A percentile compares a stretch with the other conserved stretches of the same genome.
These are phyloP conservation scores for Nemania sp. DNA, from an alignment of 2,329 filamentous ascomycete genomes.

Conservation along the genomic window DNA sequence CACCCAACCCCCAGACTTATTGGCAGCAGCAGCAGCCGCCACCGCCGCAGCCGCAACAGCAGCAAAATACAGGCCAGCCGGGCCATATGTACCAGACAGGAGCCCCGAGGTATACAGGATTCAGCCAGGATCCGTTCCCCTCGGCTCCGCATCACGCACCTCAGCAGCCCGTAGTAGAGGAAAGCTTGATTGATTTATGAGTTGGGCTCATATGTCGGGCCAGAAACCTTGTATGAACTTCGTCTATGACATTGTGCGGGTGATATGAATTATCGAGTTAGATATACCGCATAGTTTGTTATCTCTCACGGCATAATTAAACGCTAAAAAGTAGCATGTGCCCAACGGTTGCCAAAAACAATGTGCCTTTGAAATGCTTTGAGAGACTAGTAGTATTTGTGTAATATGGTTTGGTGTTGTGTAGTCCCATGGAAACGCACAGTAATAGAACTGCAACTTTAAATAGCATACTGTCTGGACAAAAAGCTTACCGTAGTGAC, in stretches of 20 bases:
- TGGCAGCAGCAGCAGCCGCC: slow-evolving; percentile 55
- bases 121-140: slow-evolving; percentile 66
- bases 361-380: too few species aligned
- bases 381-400: background rate
- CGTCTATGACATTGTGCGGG: background rate
- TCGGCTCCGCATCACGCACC: slow-evolving; percentile 66
- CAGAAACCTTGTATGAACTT: background rate
- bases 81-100: slow-evolving; percentile 43
- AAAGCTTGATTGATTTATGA: slow-evolving; percentile 78
- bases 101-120: slow-evolving; percentile 49
- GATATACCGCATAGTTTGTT: background rate
- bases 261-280: background rate
- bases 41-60: too few species aligned
- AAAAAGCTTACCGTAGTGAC: too few species aligned
- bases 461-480: too few species aligned
- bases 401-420: background rate
- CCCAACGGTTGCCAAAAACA: too few species aligned
- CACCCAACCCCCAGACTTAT: slow-evolving; percentile 49
- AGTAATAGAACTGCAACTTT: too few species aligned
- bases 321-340: background rate
- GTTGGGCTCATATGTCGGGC: background rate
- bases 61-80: slow-evolving; percentile 47
- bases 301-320: background rate
- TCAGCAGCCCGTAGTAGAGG: slow-evolving; percentile 65
- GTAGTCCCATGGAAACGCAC: too few species aligned